Conservation (phyloP, 2,329 filamentous ascomycete species). For the Alternaria incomplexa region DNA sequence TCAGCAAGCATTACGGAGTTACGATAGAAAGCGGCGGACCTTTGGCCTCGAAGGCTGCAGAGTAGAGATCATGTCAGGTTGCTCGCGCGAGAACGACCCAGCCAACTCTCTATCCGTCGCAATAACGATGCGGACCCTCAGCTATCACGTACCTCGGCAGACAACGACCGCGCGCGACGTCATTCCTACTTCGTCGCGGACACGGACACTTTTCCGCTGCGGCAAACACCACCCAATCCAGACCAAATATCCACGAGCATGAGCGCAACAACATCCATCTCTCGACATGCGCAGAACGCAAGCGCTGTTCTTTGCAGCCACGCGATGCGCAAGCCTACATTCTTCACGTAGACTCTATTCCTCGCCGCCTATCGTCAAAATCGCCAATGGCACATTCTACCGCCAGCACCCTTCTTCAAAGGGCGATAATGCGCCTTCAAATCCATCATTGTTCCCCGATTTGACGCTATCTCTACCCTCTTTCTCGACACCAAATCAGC, state of each 20-base stretch:
- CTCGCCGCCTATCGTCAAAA: slow-evolving; percentile 38
- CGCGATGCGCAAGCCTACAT: slow-evolving; percentile 28
- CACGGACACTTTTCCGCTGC: slow-evolving; percentile 31
- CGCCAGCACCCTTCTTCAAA: slow-evolving; percentile 66
- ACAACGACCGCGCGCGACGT: slow-evolving; percentile 24
- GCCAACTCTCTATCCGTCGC: background rate
- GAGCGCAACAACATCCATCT: slow-evolving; percentile 4
- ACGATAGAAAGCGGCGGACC: slow-evolving; percentile 21
- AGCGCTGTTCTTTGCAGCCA: slow-evolving; percentile 35
- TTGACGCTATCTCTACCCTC: slow-evolving; percentile 74
- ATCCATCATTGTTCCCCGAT: slow-evolving; percentile 75
- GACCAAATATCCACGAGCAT: slow-evolving; percentile 2
- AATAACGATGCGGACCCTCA: slow-evolving; percentile 9
- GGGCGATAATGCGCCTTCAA: slow-evolving; percentile 56
- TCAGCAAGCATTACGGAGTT: slow-evolving; percentile 16
- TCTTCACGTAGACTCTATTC: slow-evolving; percentile 24
- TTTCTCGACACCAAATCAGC: slow-evolving; percentile 56
- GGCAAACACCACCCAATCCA: slow-evolving; percentile 16
- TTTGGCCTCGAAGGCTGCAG: slow-evolving; percentile 51
- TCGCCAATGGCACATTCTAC: slow-evolving; percentile 78
- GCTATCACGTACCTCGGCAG: slow-evolving; percentile 30
- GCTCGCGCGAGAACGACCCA: slow-evolving; percentile 12
- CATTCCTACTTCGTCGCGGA: slow-evolving; percentile 25
- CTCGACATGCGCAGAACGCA: slow-evolving; percentile 42
- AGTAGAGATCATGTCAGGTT: slow-evolving; percentile 45